Conservation (phyloP, 441 rosid species). For the Raphanus hybrid region DNA sequence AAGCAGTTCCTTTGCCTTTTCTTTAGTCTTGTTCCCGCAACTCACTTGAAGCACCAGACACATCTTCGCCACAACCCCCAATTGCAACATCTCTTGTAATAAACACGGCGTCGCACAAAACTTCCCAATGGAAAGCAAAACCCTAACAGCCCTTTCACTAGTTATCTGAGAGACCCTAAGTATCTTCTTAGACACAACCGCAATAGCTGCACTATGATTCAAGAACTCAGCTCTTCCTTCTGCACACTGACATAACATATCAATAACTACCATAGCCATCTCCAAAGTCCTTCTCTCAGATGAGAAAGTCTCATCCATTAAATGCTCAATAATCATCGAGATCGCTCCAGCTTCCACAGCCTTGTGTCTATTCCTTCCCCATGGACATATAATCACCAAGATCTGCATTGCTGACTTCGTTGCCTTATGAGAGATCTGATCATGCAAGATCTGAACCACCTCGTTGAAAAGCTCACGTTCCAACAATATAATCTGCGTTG, state of each 20-base stretch:
- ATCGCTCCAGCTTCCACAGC: slow-evolving; percentile 67
- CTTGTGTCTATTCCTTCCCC: slow-evolving; percentile 72
- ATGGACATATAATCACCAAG: slow-evolving; percentile 54
- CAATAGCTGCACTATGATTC: slow-evolving; percentile 74
- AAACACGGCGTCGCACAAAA: slow-evolving; percentile 57
- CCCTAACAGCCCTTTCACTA: slow-evolving; percentile 76
- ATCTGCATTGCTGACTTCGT: slow-evolving; percentile 65
- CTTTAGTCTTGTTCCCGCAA: slow-evolving; percentile 50
- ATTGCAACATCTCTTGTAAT: slow-evolving; percentile 73
- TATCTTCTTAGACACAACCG: slow-evolving; percentile 81
- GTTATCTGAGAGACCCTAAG: slow-evolving; percentile 74
- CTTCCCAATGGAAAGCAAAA: slow-evolving; percentile 62
- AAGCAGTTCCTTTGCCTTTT: no score
- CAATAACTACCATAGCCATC: slow-evolving; percentile 63
- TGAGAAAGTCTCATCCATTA: slow-evolving; percentile 57
- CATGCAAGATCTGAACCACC: slow-evolving; percentile 56
- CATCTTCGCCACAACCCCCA: slow-evolving; percentile 80
- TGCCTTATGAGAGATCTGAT: slow-evolving; percentile 70
- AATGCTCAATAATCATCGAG: slow-evolving; percentile 59
- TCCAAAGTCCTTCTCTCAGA: slow-evolving; percentile 58
- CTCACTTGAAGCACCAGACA: slow-evolving; percentile 76
- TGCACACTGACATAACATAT: slow-evolving; percentile 66
- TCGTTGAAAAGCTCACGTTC: slow-evolving; percentile 53
- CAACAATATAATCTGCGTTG: slow-evolving; percentile 52
- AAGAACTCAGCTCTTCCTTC: slow-evolving; percentile 85